phyloP scores from a whole-genome alignment of 805 yeast species.

The Candida takata region DNA sequence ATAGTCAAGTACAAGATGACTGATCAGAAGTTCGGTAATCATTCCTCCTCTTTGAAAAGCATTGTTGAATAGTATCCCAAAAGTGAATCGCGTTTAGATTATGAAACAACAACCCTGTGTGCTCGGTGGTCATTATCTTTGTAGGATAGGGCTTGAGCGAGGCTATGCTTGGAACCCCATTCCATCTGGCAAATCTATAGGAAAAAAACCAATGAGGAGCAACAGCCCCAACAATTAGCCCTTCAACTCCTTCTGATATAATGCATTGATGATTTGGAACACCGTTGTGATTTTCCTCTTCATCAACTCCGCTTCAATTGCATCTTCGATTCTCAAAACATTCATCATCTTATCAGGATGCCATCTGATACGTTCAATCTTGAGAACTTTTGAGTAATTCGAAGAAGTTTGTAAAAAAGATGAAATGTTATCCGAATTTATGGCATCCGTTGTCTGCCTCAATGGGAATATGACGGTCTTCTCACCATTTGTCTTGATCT shows the following conservation, averaged over 20 bases:
- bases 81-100: too few relatives aligned
- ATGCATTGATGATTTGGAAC: constrained; percentile 36
- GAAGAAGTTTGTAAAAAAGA: constrained; percentile 11
- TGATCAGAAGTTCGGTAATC: too few relatives aligned
- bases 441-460: constrained; percentile 29
- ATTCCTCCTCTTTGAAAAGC: too few relatives aligned
- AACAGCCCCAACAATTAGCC: too few relatives aligned
- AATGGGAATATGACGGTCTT: constrained; percentile 20
- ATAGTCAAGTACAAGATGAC: too few relatives aligned
- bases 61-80: too few relatives aligned
- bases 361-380: constrained; percentile 54
- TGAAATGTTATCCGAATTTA: constrained; percentile 9
- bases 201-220: too few relatives aligned
- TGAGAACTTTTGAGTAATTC: constrained; percentile 22
- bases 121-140: too few relatives aligned
- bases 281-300: constrained; percentile 29
- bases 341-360: constrained; percentile 60
- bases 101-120: too few relatives aligned
- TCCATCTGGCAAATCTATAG: too few relatives aligned
- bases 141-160: too few relatives aligned
- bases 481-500: constrained; percentile 6
- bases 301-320: constrained; percentile 4
- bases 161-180: too few relatives aligned
- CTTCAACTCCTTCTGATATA: constrained; percentile 25
- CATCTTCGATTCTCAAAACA: constrained; percentile 17